Evolutionary conservation across 495 filamentous ascomycete genomes (phyloP).

Genomic region (Cercophora sp.): DNA sequence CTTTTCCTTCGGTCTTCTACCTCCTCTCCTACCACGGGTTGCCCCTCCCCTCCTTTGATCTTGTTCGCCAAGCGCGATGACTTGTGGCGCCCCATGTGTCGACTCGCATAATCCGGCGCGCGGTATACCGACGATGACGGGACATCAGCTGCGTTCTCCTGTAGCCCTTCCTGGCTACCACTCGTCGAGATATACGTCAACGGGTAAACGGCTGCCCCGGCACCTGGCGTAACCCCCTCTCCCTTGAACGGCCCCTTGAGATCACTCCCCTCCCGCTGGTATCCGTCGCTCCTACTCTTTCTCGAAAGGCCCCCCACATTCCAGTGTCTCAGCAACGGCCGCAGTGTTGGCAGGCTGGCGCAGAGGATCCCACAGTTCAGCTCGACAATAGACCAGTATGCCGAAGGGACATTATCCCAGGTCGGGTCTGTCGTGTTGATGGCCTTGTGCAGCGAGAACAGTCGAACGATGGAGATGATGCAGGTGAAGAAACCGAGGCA

Average conservation of each 20-base stretch:
- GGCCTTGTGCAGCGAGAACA: constrained; percentile 18
- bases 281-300: not conserved
- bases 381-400: constrained; percentile 31
- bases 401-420: constrained; percentile 21
- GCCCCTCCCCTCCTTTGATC: not conserved
- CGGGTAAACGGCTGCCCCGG: not conserved
- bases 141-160: not conserved
- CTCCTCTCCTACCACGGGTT: not conserved
- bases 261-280: not conserved
- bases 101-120: not conserved
- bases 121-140: constrained; percentile 2
- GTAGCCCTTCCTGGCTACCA: constrained; percentile 9
- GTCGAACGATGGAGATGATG: constrained; percentile 27
- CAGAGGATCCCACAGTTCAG: constrained; percentile 30
- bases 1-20: not conserved
- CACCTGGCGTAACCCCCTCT: not conserved
- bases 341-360: constrained; percentile 27
- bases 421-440: constrained; percentile 14
- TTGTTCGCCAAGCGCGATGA: constrained; percentile 3
- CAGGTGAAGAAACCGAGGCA: constrained; percentile 26
- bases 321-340: constrained; percentile 17
- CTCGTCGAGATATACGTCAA: not conserved
- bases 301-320: not conserved
- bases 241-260: constrained; percentile 1
- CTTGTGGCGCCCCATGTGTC: not conserved